Evolutionary conservation across 116 monocot genomes (phyloP), one percentile per base, ranked within the genome.

Genomic region (Dioscorea cayenensis): DNA sequence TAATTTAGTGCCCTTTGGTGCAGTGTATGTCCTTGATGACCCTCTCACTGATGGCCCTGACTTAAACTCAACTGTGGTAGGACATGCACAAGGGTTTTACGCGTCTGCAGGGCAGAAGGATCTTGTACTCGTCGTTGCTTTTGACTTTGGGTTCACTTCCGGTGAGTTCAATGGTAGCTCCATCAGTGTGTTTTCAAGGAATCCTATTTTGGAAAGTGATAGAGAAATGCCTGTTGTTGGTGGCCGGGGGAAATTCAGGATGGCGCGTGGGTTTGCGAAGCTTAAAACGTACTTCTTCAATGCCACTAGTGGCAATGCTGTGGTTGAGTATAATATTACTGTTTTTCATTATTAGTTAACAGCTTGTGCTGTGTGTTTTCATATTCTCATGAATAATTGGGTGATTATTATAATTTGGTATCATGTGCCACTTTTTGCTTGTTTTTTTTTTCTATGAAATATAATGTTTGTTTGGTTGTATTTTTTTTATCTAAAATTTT

Each of bases 111-210:
- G 72, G 1, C 38, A 63, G 52, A 37, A 38, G n/a, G 9, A 16
- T 50, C 43, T 51, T 14, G 14, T 68, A 14, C 66, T 81, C 19
- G 10, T 77, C 6, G 14, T 76, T 36, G 72, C 23, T 23, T 43
- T 64, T 2, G 72, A 81, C 76, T 81, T 61, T 23, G 71, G 22
- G 12, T 73, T 81, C 81, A 81, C 81, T 13, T 28, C 66, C 12
- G 81, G 81, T n/a, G 36, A 72, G 35, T 67, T 35, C 51, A 77
- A 68, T 38, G 81, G 81, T 7, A 77, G 81, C 76, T 76, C 81
- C 28, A 66, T 81, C 67, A 69, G 63, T 52, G 76, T 81, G n/a
- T 8, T 64, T 19, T 67, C 72, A 12, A 67, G 77, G 58, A 81
- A 81, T 36, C 71, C 81, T 32, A 35, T 76, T 5, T 18, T 58